phyloP scores from a whole-genome alignment of 176 grass and related monocot genomes.

The Dendrocalamus sinicus region DNA sequence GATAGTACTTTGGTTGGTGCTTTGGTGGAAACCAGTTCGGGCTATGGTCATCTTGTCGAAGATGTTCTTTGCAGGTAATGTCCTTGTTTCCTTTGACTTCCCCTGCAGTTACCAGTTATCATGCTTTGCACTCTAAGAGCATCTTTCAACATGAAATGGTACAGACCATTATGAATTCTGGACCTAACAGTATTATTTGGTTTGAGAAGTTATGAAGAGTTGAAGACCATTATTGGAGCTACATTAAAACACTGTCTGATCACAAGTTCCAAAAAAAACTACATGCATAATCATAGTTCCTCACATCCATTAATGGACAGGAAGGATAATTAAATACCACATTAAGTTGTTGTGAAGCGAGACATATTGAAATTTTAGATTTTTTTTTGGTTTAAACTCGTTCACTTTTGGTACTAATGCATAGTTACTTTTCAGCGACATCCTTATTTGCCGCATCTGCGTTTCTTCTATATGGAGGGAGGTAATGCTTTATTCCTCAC shows the following conservation, averaged over 20 bases:
- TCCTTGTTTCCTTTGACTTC: constrained; percentile 18
- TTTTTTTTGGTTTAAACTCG: constrained; percentile 13
- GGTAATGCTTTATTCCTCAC: constrained; percentile 45
- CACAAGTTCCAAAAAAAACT: constrained; percentile 15
- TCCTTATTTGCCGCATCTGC: constrained; percentile 61
- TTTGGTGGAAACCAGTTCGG: constrained; percentile 74
- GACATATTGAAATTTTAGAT: not conserved
- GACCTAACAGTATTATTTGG: not conserved
- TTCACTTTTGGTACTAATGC: constrained; percentile 17
- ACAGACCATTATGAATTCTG: not conserved
- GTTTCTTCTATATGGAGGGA: constrained; percentile 75
- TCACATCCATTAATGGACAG: not conserved
- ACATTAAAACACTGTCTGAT: not conserved
- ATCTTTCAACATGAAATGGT: not conserved
- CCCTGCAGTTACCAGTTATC: not conserved
- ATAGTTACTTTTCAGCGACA: constrained; percentile 49
- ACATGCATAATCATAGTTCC: not conserved
- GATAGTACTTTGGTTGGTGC: constrained; percentile 63
- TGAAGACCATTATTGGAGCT: not conserved
- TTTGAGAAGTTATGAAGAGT: not conserved
- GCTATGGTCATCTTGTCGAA: constrained; percentile 61
- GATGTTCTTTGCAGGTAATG: constrained; percentile 72
- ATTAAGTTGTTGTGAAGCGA: not conserved
- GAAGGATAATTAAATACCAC: not conserved
- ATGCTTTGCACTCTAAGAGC: constrained; percentile 14